These are phyloP conservation scores for Conoideocrella luteorostrata DNA, from an alignment of 2,329 filamentous ascomycete species.

Conservation along the genomic window DNA sequence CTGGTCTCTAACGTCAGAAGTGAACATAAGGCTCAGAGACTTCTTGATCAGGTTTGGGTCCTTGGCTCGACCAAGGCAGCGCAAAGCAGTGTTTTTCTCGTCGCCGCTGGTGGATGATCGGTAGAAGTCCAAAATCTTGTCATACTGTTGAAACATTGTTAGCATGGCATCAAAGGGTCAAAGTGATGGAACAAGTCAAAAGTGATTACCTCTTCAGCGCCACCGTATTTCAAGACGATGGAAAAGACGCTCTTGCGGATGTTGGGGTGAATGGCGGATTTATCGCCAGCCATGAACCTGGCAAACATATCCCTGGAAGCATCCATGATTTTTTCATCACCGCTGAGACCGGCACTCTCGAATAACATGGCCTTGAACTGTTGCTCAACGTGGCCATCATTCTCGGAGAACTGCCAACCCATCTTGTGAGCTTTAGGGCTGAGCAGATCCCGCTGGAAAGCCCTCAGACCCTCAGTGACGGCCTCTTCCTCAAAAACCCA, in stretches of 20 bases:
- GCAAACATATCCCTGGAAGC: conserved; percentile 87
- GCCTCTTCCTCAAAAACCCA: conserved; percentile 75
- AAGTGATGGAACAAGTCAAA: neutral
- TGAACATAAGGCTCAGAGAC: conserved; percentile 68
- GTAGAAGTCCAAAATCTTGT: conserved; percentile 70
- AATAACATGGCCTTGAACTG: conserved; percentile 94
- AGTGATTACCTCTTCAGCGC: conserved; percentile 63
- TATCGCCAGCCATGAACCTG: conserved; percentile 75
- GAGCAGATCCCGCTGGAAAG: conserved; percentile 74
- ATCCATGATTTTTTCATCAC: conserved; percentile 70
- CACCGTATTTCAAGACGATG: conserved; percentile 77
- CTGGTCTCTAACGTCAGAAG: conserved; percentile 83
- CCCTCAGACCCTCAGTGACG: conserved; percentile 68
- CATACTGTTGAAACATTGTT: conserved; percentile 48
- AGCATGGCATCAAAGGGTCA: too few species aligned
- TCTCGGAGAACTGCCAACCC: conserved; percentile 81
- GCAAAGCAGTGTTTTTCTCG: conserved; percentile 86
- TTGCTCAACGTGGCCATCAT: conserved; percentile 82
- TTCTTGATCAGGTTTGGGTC: conserved; percentile 74
- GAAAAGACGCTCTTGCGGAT: conserved; percentile 80
- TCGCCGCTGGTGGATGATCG: conserved; percentile 63
- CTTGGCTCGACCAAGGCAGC: conserved; percentile 72
- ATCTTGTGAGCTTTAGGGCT: conserved; percentile 76
- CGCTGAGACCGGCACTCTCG: conserved; percentile 70
- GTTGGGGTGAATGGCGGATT: conserved; percentile 81